These are phyloP conservation scores for Gilbertella persicaria DNA, from an alignment of 371 early-diverging fungal species.

Conservation along the genomic window DNA sequence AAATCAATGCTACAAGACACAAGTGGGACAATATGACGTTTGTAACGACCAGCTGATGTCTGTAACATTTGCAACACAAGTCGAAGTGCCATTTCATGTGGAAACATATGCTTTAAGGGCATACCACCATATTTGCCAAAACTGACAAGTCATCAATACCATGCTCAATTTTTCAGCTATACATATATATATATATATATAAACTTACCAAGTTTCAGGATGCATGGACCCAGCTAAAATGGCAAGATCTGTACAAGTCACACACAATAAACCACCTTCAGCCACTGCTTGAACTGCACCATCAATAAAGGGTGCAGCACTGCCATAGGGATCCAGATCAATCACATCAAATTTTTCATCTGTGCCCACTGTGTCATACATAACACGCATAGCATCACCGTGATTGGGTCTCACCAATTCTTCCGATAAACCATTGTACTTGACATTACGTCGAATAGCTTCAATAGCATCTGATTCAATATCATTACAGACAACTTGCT, in stretches of 20 bases:
- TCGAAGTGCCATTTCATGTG: conserved; percentile 90
- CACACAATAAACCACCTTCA: conserved; percentile 95
- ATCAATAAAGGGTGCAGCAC: conserved; percentile 96
- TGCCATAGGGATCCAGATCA: conserved; percentile 99
- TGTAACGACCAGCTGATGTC: conserved; percentile 88
- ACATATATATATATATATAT: too few species aligned
- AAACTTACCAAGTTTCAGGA: conserved; percentile 86
- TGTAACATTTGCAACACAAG: conserved; percentile 87
- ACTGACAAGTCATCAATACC: conserved; percentile 27
- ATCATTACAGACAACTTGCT: conserved; percentile 93
- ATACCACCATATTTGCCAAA: conserved; percentile 96
- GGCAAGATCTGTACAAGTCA: conserved; percentile 99
- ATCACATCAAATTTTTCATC: conserved; percentile 77
- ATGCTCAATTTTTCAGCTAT: neutral
- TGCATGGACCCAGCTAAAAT: conserved; percentile 92
- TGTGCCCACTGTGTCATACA: conserved; percentile 76
- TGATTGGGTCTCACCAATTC: conserved; percentile 76
- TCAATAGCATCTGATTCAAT: conserved; percentile 89
- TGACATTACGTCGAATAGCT: conserved; percentile 88
- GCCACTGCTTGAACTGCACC: conserved; percentile 93
- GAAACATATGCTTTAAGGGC: conserved; percentile 80
- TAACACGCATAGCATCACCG: conserved; percentile 87
- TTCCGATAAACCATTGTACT: conserved; percentile 77
- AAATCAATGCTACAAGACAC: conserved; percentile 98
- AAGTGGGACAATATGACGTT: conserved; percentile 89